Percentiles rank a stretch among this genome's conserved stretches.
These are phyloP conservation scores for Cercospora canescens DNA, from an alignment of 2,329 filamentous ascomycete genomes.

Conservation along the genomic window DNA sequence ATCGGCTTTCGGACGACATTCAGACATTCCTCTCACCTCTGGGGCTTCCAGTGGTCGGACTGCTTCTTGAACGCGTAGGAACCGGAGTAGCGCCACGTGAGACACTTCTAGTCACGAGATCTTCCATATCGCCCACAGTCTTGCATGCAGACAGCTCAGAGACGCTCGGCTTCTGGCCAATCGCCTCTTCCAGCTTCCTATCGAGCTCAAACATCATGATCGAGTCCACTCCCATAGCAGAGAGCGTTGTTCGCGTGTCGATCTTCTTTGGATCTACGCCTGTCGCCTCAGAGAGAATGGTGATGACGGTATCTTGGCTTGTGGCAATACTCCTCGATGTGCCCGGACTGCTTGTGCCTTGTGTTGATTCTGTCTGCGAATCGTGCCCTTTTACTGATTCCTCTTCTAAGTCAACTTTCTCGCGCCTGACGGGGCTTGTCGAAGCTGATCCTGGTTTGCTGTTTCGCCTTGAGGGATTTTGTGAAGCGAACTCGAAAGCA, in stretches of 20 bases:
- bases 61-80: not conserved
- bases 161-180: constrained; percentile 10
- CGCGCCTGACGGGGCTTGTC: not conserved
- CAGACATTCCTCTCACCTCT: not conserved
- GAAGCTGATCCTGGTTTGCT: not conserved
- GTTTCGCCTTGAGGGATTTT: not conserved
- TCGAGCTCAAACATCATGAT: constrained; percentile 23
- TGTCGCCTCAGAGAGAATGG: constrained; percentile 11
- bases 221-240: constrained; percentile 19
- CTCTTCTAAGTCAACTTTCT: not conserved
- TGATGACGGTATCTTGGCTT: not conserved
- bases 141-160: constrained; percentile 15
- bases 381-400: not conserved
- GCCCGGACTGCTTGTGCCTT: not conserved
- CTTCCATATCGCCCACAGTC: constrained; percentile 19
- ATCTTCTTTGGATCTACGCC: constrained; percentile 13
- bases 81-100: not conserved
- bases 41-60: not conserved
- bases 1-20: not conserved
- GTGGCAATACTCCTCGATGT: constrained; percentile 1
- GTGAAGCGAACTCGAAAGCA: constrained; percentile 8
- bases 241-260: constrained; percentile 11
- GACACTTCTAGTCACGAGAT: constrained; percentile 5
- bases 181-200: constrained; percentile 8
- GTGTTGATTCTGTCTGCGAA: not conserved